Evolutionary conservation across 2,329 filamentous ascomycete genomes (phyloP), one percentile per base, ranked within the genome.

Genomic region (Hirsutella thompsonii): DNA sequence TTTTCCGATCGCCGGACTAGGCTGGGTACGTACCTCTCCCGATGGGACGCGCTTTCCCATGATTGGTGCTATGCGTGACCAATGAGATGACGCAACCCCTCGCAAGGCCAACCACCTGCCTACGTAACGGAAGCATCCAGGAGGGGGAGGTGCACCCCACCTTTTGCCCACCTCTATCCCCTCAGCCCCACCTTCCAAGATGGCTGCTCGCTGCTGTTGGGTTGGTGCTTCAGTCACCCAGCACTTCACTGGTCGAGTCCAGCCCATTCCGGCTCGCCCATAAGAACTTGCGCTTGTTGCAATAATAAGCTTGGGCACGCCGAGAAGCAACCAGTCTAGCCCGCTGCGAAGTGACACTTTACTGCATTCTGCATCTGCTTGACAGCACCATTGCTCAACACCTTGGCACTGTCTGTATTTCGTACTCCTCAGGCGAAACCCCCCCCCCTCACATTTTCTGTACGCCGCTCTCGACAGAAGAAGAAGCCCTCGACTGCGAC

Each of bases 1-100:
- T 60, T 56, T 53, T 62, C 58, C 58, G 59, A 11, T 34, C 14
- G 40, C 46, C 47, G 46, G 21, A 11, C 23, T 11, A 16, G 18
- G 14, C 5, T 13, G 30, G 30, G 30, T 13, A 32, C 11, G 6
- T 13, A 16, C 37, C 29, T 30, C 10, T 19, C n/a, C n/a, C n/a
- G n/a, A 26, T 6, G 23, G 23, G 23, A 26, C 23, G 23, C 23
- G 23, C 23, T 26, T 11, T 11, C 21, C 20, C 21, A 2, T 44
- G 38, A 49, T 51, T 50, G 49, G 47, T 32, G 19, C 5, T 0
- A 2, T 1, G 5, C 2, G 1, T 38, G 41, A 38, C 49, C 49
- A 51, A 50, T 49, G 42, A 49, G 6, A 16, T 10, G 20, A 5
- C 20, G 16, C 5, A 4, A 21, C n/a, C 14, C 14, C 8, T n/a